Evolutionary conservation across 1,139 yeast species (phyloP).

Genomic region (Scheffersomyces insectosa): DNA sequence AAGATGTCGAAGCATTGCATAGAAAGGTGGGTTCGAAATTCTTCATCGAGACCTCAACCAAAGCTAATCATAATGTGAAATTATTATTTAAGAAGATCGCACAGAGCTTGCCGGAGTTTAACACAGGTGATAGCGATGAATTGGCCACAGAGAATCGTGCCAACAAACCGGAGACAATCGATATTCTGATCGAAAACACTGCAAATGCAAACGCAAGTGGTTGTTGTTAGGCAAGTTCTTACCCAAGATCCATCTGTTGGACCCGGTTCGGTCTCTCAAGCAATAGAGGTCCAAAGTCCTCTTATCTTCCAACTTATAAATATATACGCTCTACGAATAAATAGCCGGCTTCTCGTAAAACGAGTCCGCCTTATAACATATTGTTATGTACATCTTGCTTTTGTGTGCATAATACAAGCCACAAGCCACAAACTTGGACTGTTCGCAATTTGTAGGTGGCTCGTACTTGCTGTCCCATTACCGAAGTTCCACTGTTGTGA

Average conservation of each 20-base stretch:
- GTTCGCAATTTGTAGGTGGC: no score
- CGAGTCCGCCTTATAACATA: no score
- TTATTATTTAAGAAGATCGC: slow-evolving; percentile 88
- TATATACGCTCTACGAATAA: neutral
- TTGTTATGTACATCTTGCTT: no score
- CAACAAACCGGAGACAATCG: slow-evolving; percentile 44
- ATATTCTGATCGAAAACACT: slow-evolving; percentile 36
- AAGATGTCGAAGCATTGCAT: slow-evolving; percentile 70
- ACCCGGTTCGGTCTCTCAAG: no score
- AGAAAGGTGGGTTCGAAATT: slow-evolving; percentile 63
- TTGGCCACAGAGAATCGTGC: slow-evolving; percentile 20
- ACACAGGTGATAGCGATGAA: slow-evolving; percentile 41
- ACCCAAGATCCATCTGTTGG: no score
- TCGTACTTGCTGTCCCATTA: no score
- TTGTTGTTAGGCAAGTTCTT: slow-evolving; percentile 13
- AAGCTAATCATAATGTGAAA: slow-evolving; percentile 92
- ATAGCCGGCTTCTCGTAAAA: neutral
- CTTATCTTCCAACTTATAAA: no score
- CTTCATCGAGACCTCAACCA: slow-evolving; percentile 91
- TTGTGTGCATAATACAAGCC: no score
- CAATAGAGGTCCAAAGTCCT: no score
- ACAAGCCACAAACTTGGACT: no score
- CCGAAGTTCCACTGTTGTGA: no score
- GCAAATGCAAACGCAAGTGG: slow-evolving; percentile 10
- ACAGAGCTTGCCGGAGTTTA: slow-evolving; percentile 81